phyloP scores from a whole-genome alignment of 1,284 basidiomycete species.

The Irpex lacteus region DNA sequence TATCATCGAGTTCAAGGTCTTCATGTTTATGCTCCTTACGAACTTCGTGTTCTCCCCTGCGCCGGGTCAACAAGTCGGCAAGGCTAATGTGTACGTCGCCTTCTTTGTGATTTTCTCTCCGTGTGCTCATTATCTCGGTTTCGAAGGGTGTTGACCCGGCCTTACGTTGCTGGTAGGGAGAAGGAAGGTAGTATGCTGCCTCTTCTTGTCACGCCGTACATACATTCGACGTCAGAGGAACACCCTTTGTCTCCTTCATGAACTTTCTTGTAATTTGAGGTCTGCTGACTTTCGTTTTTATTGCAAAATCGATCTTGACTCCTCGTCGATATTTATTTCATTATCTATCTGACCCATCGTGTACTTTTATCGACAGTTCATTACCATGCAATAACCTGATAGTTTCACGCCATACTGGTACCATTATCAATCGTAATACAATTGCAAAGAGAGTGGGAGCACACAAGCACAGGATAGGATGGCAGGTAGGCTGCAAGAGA shows the following conservation, averaged over 20 bases:
- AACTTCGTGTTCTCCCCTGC: constrained; percentile 61
- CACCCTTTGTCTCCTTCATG: not conserved
- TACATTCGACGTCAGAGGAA: not conserved
- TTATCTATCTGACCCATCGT: too few species aligned
- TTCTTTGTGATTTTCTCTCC: not conserved
- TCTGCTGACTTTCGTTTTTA: too few species aligned
- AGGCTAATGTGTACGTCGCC: constrained; percentile 65
- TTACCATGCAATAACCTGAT: too few species aligned
- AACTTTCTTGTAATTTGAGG: too few species aligned
- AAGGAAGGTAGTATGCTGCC: constrained; percentile 70
- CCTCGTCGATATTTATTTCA: too few species aligned
- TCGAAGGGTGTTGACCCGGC: constrained; percentile 66
- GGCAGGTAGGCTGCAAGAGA: not conserved
- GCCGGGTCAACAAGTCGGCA: constrained; percentile 50
- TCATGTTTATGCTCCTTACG: constrained; percentile 66
- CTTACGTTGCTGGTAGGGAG: constrained; percentile 59
- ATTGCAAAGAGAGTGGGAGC: not conserved
- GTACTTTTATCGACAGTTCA: too few species aligned
- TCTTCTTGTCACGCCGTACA: constrained; percentile 44
- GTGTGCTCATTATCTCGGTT: constrained; percentile 10
- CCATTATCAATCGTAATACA: not conserved
- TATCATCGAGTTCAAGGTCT: constrained; percentile 76
- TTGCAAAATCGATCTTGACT: too few species aligned
- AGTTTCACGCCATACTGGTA: not conserved
- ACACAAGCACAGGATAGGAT: not conserved